Evolutionary conservation across 2,329 filamentous ascomycete species (phyloP).

Genomic region (Cadophora gregata): DNA sequence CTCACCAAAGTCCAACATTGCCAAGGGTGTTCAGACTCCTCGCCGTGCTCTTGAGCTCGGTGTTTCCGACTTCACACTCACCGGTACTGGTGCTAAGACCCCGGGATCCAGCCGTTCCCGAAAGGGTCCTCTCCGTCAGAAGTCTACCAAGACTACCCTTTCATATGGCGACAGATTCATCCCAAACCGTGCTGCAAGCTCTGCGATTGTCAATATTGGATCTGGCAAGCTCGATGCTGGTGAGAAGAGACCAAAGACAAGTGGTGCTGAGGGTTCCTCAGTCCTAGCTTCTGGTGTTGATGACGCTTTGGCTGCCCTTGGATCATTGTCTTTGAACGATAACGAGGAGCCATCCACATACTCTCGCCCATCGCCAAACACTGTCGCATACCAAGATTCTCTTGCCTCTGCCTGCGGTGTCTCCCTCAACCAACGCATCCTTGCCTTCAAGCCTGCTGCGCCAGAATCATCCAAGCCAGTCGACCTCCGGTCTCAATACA

Average conservation of each 20-base stretch:
- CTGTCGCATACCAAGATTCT: conserved; percentile 89
- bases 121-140: conserved; percentile 59
- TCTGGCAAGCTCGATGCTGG: conserved; percentile 79
- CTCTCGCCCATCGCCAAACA: conserved; percentile 82
- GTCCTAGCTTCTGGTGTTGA: conserved; percentile 75
- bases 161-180: conserved; percentile 93
- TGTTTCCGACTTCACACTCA: conserved; percentile 90
- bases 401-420: conserved; percentile 91
- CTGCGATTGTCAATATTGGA: conserved; percentile 81
- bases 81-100: conserved; percentile 78
- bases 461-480: conserved; percentile 98
- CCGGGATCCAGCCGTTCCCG: conserved; percentile 62
- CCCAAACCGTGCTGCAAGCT: conserved; percentile 89
- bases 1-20: conserved; percentile 97
- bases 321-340: conserved; percentile 76
- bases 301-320: conserved; percentile 79
- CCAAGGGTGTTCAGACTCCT: conserved; percentile 74
- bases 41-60: conserved; percentile 85
- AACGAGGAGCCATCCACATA: conserved; percentile 72
- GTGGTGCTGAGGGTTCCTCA: conserved; percentile 71
- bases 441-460: conserved; percentile 97
- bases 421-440: conserved; percentile 90
- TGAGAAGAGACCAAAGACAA: conserved; percentile 76
- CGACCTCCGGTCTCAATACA: conserved; percentile 96
- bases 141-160: conserved; percentile 75